Conservation (phyloP, 1,284 basidiomycete genomes). For the Rhodotorula glutinis region DNA sequence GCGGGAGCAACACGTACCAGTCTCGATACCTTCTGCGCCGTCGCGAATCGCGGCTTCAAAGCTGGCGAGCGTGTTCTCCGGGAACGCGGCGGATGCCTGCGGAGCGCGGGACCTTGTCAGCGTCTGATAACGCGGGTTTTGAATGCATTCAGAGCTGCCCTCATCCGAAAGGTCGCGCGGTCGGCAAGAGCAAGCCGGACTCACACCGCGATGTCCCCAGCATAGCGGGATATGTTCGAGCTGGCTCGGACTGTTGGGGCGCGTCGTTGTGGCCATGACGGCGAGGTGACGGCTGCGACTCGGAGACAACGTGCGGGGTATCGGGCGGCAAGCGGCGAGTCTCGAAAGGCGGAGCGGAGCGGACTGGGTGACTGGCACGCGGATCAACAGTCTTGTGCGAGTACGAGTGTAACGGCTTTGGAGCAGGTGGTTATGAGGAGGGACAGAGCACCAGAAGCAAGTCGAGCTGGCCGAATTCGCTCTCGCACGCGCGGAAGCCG, state of each 20-base stretch:
- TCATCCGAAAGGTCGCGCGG: too few species aligned
- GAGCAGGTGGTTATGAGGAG: neutral
- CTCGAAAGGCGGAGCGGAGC: neutral
- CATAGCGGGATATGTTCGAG: slow-evolving; percentile 58
- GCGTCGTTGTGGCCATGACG: neutral
- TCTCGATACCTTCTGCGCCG: slow-evolving; percentile 93
- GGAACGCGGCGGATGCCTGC: slow-evolving; percentile 78
- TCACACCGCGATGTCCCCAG: slow-evolving; percentile 91
- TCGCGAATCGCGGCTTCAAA: slow-evolving; percentile 89
- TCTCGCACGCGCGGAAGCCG: too few species aligned
- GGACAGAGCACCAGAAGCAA: too few species aligned
- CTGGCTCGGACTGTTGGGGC: neutral
- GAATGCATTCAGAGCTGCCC: too few species aligned
- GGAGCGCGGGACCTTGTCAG: slow-evolving; percentile 7
- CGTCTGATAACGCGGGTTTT: slow-evolving; percentile 14
- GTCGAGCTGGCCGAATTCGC: too few species aligned
- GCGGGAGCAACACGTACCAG: slow-evolving; percentile 51
- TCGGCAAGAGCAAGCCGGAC: too few species aligned
- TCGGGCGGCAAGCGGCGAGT: neutral
- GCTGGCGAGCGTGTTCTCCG: slow-evolving; percentile 52
- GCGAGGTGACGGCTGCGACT: neutral
- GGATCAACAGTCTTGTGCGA: neutral
- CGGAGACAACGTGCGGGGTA: neutral
- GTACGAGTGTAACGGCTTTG: neutral
- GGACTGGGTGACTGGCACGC: neutral